Evolutionary conservation across 2,329 filamentous ascomycete species (phyloP).

Genomic region (Fusarium siculi): DNA sequence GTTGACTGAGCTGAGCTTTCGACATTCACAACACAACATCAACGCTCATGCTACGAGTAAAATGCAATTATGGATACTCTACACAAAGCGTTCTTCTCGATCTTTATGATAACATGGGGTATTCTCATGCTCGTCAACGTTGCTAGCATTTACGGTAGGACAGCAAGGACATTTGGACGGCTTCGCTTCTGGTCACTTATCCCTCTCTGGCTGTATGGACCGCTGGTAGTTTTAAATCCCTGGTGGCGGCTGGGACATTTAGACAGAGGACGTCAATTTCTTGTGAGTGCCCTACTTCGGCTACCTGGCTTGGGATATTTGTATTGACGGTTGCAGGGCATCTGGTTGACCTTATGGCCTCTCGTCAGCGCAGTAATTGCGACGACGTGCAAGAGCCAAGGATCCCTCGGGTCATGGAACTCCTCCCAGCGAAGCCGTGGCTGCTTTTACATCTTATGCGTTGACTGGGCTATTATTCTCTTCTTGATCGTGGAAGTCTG

Average conservation of each 20-base stretch:
- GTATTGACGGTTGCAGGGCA: neutral
- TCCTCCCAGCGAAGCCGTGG: neutral
- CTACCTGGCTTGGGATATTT: fast-evolving
- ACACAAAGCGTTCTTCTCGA: slow-evolving; percentile 17
- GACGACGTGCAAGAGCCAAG: neutral
- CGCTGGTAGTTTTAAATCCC: neutral
- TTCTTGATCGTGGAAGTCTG: slow-evolving; percentile 18
- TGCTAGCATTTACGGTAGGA: neutral
- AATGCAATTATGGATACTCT: slow-evolving; percentile 2
- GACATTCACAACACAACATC: neutral
- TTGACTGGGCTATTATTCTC: neutral
- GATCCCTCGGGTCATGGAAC: neutral
- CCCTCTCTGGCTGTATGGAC: neutral
- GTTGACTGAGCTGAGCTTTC: neutral
- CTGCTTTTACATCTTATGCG: slow-evolving; percentile 12
- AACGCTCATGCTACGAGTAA: fast-evolving
- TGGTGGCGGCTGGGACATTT: slow-evolving; percentile 2
- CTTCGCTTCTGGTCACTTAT: slow-evolving; percentile 18
- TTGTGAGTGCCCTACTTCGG: neutral
- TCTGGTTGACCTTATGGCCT: slow-evolving; percentile 21
- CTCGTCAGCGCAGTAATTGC: neutral
- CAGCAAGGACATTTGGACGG: neutral
- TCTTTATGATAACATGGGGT: slow-evolving; percentile 10
- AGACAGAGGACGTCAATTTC: slow-evolving; percentile 5
- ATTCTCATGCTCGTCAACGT: neutral